Base-by-base conservation (phyloP, 176 grass and related monocot species). In the Areca catechu region DNA sequence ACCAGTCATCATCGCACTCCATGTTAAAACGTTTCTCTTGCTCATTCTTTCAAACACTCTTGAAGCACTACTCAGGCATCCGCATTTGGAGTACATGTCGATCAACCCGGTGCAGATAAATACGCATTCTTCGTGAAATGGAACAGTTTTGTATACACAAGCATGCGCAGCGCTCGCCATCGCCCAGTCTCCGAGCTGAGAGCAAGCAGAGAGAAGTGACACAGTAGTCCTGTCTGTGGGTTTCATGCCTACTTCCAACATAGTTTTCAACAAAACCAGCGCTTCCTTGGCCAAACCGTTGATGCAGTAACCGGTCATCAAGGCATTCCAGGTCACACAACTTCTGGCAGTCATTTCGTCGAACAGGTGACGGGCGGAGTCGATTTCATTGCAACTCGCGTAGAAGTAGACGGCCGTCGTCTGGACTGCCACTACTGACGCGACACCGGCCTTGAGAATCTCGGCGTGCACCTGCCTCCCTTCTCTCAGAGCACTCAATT, bases 71-170 rank as follows among this genome's bases (percentile, higher is more conserved):
- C 19, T 30, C 5, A 69, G 19, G 55, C 28, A 70, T 15, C 67
- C 55, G 10, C 67, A 70, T 50, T 70, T 70, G 55, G 37, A 48
- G 34, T 59, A 59, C 67, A 70, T 70, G 67, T 70, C 54, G 14
- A 58, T 53, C 21, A 70, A 50, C 7, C 34, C 67, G 3, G 67
- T 70, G 30, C 55, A 22, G 4, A 19, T 12, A 37, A 67, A 67
- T 24, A 53, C 24, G 5, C 16, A 67, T 4, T 54, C 51, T 54
- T 54, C 16, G 24, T 30, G 25, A 20, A 4, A 24, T 16, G 50
- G n/a, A 2, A 20, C 51, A 37, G 51, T 19, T 30, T 67, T 67
- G 64, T 22, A 20, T 19, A 67, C 16, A 24, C 30, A 54, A 24
- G 50, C 50, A 54, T 67, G 63, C 12, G 24, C 50, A 0, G 23